A percentile compares a stretch with the other conserved stretches of the same genome.
Conservation (phyloP, 2,329 filamentous ascomycete genomes). For the Trichoderma breve region DNA sequence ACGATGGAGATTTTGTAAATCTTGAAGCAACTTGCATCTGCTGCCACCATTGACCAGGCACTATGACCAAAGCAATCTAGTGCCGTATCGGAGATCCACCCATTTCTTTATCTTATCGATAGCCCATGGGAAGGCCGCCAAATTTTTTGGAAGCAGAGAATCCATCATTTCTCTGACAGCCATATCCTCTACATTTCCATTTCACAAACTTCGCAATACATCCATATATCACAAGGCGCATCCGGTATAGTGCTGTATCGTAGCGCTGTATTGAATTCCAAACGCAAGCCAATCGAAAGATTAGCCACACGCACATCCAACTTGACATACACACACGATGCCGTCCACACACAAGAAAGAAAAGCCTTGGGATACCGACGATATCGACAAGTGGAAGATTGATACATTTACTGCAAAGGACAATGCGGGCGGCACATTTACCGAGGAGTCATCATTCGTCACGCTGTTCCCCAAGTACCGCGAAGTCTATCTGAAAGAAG, state of each 20-base stretch:
- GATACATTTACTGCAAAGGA: conserved; percentile 83
- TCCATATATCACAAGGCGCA: background rate
- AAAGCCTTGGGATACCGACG: conserved; percentile 94
- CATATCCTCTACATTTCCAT: background rate
- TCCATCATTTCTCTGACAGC: background rate
- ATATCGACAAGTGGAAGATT: conserved; percentile 96
- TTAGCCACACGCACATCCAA: background rate
- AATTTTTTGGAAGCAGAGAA: conserved; percentile 26
- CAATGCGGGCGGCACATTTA: conserved; percentile 81
- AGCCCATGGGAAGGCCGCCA: conserved; percentile 26
- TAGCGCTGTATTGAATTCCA: background rate
- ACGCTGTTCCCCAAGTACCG: conserved; percentile 94
- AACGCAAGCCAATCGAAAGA: too few species aligned
- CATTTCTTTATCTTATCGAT: conserved; percentile 15
- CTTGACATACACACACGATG: conserved; percentile 49
- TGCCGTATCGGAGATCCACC: background rate
- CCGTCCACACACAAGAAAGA: conserved; percentile 86
- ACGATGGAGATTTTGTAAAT: conserved; percentile 23
- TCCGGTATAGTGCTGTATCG: background rate
- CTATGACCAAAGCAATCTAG: background rate
- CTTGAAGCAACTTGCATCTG: conserved; percentile 25
- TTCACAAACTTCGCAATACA: background rate
- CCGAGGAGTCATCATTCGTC: conserved; percentile 87
- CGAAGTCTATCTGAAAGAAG: conserved; percentile 87
- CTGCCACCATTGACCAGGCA: background rate